phyloP scores from a whole-genome alignment of 1,139 yeast genomes.

The Sugiyamaella grinbergsii region DNA sequence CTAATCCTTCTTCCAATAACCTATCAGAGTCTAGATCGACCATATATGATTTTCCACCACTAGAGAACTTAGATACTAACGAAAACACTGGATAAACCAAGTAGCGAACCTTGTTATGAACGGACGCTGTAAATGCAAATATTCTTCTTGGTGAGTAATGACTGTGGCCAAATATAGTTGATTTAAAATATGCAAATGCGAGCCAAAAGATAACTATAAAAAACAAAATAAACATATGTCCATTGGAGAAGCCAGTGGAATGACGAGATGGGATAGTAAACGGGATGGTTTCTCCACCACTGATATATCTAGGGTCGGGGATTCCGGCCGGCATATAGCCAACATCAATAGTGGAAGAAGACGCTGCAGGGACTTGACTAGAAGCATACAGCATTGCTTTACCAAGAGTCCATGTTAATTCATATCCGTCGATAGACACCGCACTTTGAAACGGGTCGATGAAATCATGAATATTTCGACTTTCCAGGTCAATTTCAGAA shows the following conservation, averaged over 20 bases:
- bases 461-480: conserved; percentile 29
- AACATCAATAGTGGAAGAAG: conserved; percentile 20
- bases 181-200: conserved; percentile 13
- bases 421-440: conserved; percentile 61
- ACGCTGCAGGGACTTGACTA: conserved; percentile 34
- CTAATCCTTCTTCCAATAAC: conserved; percentile 25
- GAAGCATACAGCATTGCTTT: conserved; percentile 67
- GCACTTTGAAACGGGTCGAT: conserved; percentile 59
- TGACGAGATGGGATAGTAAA: conserved; percentile 11
- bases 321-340: conserved; percentile 32
- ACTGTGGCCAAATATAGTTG: background rate
- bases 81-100: conserved; percentile 13
- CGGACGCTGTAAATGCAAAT: conserved; percentile 7
- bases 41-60: conserved; percentile 13
- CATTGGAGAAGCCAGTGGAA: conserved; percentile 1
- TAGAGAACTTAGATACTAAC: background rate
- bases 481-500: conserved; percentile 17
- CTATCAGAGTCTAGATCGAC: conserved; percentile 14
- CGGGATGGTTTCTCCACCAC: conserved; percentile 28
- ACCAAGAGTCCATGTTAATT: conserved; percentile 83
- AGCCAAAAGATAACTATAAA: conserved; percentile 10
- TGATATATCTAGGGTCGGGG: conserved; percentile 19
- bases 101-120: conserved; percentile 18
- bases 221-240: conserved; percentile 12
- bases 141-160: conserved; percentile 7